Percentiles rank a stretch among this genome's conserved stretches.
phyloP scores from a whole-genome alignment of 139 green algal species.

The Limnomonas spitsbergensis region DNA sequence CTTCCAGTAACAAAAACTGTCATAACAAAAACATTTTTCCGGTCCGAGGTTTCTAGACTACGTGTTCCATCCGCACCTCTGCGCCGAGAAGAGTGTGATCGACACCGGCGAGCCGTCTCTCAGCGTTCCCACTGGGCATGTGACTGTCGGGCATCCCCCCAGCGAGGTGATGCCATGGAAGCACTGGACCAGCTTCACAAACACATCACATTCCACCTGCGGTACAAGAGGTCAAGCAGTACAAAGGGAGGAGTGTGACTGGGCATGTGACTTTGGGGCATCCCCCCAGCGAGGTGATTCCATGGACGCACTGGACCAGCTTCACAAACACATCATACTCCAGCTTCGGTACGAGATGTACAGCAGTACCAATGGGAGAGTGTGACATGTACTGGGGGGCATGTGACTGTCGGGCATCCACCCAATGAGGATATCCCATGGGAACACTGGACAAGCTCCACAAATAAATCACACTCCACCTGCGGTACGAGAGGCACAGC shows the following conservation, averaged over 20 bases:
- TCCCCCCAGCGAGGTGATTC: conserved; percentile 32
- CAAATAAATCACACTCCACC: conserved; percentile 23
- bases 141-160: conserved; percentile 37
- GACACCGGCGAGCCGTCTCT: conserved; percentile 41
- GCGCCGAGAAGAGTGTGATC: conserved; percentile 38
- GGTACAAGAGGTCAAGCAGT: not conserved
- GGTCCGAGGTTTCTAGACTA: too few relatives aligned
- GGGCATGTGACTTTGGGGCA: conserved; percentile 44
- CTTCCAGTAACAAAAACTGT: too few relatives aligned
- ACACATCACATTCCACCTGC: conserved; percentile 20
- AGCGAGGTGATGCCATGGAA: conserved; percentile 39
- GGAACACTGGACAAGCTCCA: conserved; percentile 24
- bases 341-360: not conserved
- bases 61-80: not conserved
- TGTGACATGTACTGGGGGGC: too few relatives aligned
- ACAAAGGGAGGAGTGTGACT: too few relatives aligned
- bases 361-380: too few relatives aligned
- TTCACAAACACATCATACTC: conserved; percentile 27
- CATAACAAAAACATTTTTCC: too few relatives aligned
- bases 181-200: conserved; percentile 19
- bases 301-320: conserved; percentile 26
- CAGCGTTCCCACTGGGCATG: conserved; percentile 38
- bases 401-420: conserved; percentile 37
- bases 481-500: not conserved
- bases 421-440: conserved; percentile 33